phyloP scores from a whole-genome alignment of 2,329 filamentous ascomycete species.

The Neofusicoccum parvum region DNA sequence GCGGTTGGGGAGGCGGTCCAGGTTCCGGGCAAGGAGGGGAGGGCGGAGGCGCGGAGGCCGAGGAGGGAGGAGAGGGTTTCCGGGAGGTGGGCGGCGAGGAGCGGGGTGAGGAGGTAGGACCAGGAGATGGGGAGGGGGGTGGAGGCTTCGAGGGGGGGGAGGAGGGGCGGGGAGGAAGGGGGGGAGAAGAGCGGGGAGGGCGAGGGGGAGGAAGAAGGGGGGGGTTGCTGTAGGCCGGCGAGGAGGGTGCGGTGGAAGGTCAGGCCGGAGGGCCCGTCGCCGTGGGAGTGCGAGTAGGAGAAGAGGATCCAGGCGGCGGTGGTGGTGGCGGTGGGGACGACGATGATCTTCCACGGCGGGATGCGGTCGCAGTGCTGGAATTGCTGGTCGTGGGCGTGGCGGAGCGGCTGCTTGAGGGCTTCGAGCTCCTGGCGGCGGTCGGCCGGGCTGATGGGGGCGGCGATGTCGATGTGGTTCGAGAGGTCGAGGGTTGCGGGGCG shows the following conservation, averaged over 20 bases:
- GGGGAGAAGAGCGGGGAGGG: background rate
- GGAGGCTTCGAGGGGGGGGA: constrained; percentile 43
- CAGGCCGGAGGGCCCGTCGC: constrained; percentile 47
- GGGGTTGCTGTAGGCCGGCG: constrained; percentile 24
- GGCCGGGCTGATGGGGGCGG: constrained; percentile 20
- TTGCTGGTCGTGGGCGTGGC: constrained; percentile 38
- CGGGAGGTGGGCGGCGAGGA: constrained; percentile 44
- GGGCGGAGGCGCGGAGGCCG: constrained; percentile 33
- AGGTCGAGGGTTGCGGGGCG: constrained; percentile 39
- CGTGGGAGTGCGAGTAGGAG: constrained; percentile 47
- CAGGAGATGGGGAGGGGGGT: constrained; percentile 47
- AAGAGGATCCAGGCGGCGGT: constrained; percentile 42
- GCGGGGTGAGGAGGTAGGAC: constrained; percentile 45
- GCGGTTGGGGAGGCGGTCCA: constrained; percentile 37
- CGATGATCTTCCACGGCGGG: constrained; percentile 49
- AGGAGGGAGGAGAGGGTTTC: constrained; percentile 35
- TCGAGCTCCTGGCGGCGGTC: constrained; percentile 22
- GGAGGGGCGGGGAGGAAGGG: constrained; percentile 26
- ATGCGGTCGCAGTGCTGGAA: constrained; percentile 29
- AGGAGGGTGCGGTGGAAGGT: constrained; percentile 49
- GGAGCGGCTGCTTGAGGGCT: constrained; percentile 30
- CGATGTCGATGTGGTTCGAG: constrained; percentile 42
- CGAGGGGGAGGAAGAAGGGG: background rate
- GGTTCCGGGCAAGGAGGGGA: constrained; percentile 31
- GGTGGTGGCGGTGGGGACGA: constrained; percentile 32